Evolutionary conservation across 306 rosid genomes (phyloP).

Genomic region (Cucurbita maxima): DNA sequence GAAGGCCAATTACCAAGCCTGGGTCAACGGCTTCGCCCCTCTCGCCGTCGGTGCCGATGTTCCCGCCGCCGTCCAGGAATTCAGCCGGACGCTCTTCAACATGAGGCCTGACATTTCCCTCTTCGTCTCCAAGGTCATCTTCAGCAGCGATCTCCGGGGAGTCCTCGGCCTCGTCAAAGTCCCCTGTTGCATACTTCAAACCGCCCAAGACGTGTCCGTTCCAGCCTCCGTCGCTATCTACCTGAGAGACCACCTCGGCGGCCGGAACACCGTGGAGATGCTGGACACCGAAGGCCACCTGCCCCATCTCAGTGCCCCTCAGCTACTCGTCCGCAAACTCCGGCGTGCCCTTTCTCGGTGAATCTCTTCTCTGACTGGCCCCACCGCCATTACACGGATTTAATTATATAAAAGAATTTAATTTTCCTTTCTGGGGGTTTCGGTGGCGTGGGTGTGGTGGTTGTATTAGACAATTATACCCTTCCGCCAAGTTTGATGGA

Average conservation of each 20-base stretch:
- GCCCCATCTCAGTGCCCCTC: constrained; percentile 79
- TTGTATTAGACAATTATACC: background rate
- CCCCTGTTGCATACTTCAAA: constrained; percentile 73
- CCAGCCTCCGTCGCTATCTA: constrained; percentile 66
- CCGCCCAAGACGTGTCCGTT: constrained; percentile 54
- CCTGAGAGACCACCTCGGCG: constrained; percentile 67
- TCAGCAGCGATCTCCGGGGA: constrained; percentile 75
- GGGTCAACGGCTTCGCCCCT: constrained; percentile 85
- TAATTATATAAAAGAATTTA: background rate
- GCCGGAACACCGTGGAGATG: constrained; percentile 54
- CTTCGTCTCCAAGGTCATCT: constrained; percentile 45
- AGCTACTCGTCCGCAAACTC: constrained; percentile 38
- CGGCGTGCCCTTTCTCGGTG: constrained; percentile 44
- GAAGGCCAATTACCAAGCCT: constrained; percentile 68
- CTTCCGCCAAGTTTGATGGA: background rate
- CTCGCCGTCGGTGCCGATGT: constrained; percentile 77
- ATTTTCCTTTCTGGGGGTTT: background rate
- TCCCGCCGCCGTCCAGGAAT: constrained; percentile 64
- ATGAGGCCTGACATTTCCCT: constrained; percentile 88
- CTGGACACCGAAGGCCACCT: constrained; percentile 84
- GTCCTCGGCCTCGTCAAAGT: constrained; percentile 60
- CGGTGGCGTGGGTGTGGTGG: background rate
- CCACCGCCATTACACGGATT: background rate
- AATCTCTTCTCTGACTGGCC: background rate
- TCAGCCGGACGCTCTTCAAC: constrained; percentile 73